Conservation (phyloP, 2,329 filamentous ascomycete species). For the Pseudopithomyces chartarum region DNA sequence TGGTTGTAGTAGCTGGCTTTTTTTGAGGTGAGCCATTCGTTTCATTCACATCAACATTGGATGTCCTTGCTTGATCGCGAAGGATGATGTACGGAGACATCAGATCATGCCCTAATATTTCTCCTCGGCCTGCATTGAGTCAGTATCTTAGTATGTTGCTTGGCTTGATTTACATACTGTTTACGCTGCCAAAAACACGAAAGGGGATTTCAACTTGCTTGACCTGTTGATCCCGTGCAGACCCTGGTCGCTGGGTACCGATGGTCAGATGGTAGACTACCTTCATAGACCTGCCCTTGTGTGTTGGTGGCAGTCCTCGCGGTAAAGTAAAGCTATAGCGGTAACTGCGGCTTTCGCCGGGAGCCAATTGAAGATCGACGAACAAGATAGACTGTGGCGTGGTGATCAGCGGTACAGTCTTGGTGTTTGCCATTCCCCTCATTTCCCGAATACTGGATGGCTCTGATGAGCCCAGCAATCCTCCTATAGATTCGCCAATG, state of each 20-base stretch:
- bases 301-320: slow-evolving; percentile 84
- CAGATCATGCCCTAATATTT: slow-evolving; percentile 89
- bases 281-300: slow-evolving; percentile 92
- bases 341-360: slow-evolving; percentile 86
- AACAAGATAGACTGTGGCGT: slow-evolving; percentile 96
- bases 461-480: slow-evolving; percentile 83
- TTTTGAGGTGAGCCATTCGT: slow-evolving; percentile 23
- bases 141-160: not conserved
- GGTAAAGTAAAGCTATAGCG: slow-evolving; percentile 87
- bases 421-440: slow-evolving; percentile 83
- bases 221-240: slow-evolving; percentile 75
- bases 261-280: slow-evolving; percentile 90
- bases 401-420: slow-evolving; percentile 86
- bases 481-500: slow-evolving; percentile 85
- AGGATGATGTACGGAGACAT: slow-evolving; percentile 93
- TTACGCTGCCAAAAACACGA: slow-evolving; percentile 89
- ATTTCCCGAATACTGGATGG: slow-evolving; percentile 95
- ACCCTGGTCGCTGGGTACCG: slow-evolving; percentile 85
- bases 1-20: slow-evolving; percentile 21
- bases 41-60: slow-evolving; percentile 36
- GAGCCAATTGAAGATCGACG: slow-evolving; percentile 84
- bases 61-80: slow-evolving; percentile 73
- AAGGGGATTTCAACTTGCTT: slow-evolving; percentile 93
- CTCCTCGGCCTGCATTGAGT: slow-evolving; percentile 64
- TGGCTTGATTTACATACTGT: slow-evolving; percentile 54